phyloP scores from a whole-genome alignment of 805 yeast genomes.

The Starmerella kuoi region DNA sequence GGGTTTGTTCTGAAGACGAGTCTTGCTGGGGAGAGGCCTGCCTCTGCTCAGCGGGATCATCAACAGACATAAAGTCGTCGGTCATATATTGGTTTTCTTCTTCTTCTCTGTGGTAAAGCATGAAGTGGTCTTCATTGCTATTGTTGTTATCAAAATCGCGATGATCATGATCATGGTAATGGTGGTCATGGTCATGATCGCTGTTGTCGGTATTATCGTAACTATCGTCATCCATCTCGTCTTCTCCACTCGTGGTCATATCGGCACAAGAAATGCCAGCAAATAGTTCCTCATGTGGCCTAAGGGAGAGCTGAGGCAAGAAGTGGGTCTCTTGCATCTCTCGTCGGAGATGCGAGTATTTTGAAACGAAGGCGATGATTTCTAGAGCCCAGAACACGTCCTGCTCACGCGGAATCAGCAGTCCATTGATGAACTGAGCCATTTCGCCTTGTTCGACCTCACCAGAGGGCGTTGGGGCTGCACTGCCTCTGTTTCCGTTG shows the following conservation, averaged over 20 bases:
- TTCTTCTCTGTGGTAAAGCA: neutral
- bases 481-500: neutral
- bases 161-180: neutral
- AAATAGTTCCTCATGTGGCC: slow-evolving; percentile 20
- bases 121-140: neutral
- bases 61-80: neutral
- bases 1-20: neutral
- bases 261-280: slow-evolving; percentile 1
- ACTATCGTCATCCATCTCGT: neutral
- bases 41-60: neutral
- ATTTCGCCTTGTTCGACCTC: slow-evolving; percentile 30
- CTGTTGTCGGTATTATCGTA: neutral
- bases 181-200: neutral
- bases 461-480: neutral
- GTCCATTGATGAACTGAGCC: slow-evolving; percentile 49
- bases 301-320: slow-evolving; percentile 51
- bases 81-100: neutral
- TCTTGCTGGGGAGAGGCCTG: neutral
- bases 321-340: slow-evolving; percentile 63
- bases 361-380: slow-evolving; percentile 81
- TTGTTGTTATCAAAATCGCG: neutral
- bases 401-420: slow-evolving; percentile 79
- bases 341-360: slow-evolving; percentile 69
- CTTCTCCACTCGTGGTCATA: slow-evolving; percentile 11
- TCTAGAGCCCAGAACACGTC: slow-evolving; percentile 92